Percentiles rank a stretch among this genome's conserved stretches.
These are phyloP conservation scores for Aureobasidium zeae DNA, from an alignment of 2,329 filamentous ascomycete species.

Conservation along the genomic window DNA sequence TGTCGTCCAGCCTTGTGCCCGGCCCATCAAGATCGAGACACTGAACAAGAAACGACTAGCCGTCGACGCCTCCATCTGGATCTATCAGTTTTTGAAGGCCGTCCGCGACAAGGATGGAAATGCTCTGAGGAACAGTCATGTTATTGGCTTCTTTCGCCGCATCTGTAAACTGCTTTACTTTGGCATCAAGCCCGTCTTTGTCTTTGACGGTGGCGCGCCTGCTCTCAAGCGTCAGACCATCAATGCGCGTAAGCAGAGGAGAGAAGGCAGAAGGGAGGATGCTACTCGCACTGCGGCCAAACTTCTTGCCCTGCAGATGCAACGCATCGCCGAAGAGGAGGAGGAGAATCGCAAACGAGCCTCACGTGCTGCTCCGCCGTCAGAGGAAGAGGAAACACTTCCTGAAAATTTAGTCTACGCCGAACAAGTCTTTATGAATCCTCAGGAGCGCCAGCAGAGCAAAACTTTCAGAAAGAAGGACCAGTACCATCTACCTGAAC, in stretches of 20 bases:
- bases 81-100: constrained; percentile 98
- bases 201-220: constrained; percentile 94
- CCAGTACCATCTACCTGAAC: constrained; percentile 85
- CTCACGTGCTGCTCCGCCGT: constrained; percentile 27
- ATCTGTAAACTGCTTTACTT: constrained; percentile 98
- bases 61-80: constrained; percentile 98
- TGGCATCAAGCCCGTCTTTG: constrained; percentile 92
- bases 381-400: constrained; percentile 58
- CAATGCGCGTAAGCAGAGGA: constrained; percentile 61
- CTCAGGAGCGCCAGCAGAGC: constrained; percentile 62
- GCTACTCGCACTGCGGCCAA: constrained; percentile 84
- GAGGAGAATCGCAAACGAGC: constrained; percentile 52
- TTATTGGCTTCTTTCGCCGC: constrained; percentile 94
- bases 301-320: constrained; percentile 87
- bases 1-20: constrained; percentile 86
- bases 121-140: constrained; percentile 86
- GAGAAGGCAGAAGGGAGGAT: constrained; percentile 88
- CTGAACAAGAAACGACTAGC: constrained; percentile 93
- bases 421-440: constrained; percentile 76
- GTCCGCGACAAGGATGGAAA: constrained; percentile 98
- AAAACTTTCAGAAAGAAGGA: constrained; percentile 85
- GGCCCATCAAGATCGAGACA: constrained; percentile 91
- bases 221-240: constrained; percentile 87
- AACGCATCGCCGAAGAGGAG: constrained; percentile 79
- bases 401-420: constrained; percentile 76